Base-by-base conservation (phyloP, 192 early-diverging fungal genomes). In the Lunasporangiospora selenospora region DNA sequence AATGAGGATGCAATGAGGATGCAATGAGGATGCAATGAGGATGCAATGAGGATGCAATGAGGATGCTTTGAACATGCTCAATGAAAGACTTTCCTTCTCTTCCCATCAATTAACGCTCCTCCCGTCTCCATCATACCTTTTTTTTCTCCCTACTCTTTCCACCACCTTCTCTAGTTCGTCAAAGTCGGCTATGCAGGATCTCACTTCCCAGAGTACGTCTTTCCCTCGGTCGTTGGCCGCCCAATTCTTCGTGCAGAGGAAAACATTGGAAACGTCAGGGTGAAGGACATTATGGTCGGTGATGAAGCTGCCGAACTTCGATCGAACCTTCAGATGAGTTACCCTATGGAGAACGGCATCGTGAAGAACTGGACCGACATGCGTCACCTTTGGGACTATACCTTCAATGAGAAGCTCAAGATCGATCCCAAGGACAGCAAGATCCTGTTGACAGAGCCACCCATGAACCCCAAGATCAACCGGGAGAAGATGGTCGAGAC, bases 291-390 rank as follows among this genome's bases (percentile, higher is more conserved):
- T 62, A 98, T 97, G 87, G 92, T 99, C 18, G 98, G 98, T 16
- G 96, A 98, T 62, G 97, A 99, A 67, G 98, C 98, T 18, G 91
- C 95, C 11, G 89, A 86, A 24, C 61, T 94, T 21, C 88, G 98
- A 6, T 84, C 87, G 24, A 90, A 91, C 58, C 86, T 99, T 12
- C 90, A 98, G 71, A 95, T 99, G 89, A 87, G 88, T 33, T 99
- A 99, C 73, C 98, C 98, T 15, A 95, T 99, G 91, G 95, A 98
- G 75, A 98, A 99, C 82, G 98, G 98, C 9, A 93, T 99, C 49
- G 89, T 99, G 44, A 80, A 87, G 61, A 94, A 97, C 84, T 99
- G 96, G 96, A 95, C 96, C 42, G 96, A 99, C 65, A 94, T 94
- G 92, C 80, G 88, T 62, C 92, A 97, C 52, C 86, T 99, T 41